Base-by-base conservation (phyloP, 805 yeast species). In the Candida anglica region DNA sequence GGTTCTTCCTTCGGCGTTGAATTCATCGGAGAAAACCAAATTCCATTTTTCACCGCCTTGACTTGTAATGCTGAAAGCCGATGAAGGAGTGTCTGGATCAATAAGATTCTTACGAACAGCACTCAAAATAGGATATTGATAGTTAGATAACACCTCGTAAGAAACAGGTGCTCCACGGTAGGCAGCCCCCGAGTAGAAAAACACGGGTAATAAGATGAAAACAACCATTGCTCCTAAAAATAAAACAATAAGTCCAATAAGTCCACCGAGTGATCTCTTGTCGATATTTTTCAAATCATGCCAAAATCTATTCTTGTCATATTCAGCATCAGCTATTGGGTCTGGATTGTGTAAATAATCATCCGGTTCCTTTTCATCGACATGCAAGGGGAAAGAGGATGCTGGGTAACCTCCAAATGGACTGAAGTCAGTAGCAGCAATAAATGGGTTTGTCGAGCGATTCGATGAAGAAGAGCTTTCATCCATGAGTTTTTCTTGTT, bases 361-460 rank as follows among this genome's bases (percentile, higher is more conserved):
- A 63, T 91, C 98, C 7, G 85, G 82, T 60, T 91, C 98, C 60
- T 86, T 86, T 47, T 91, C 98, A 39, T 91, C 96, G 43, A 93
- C 79, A 47, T 76, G 81, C 37, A 91, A 66, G 1, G 98, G 98
- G 64, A 91, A 91, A 4, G 87, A 79, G 13, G 88, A 71, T 6
- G 96, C 94, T 1, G 98, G 98, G 58, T 86, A 91, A 11, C 98
- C 98, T 33, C 98, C 98, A 63, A 91, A 91, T 3, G 98, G 98
- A 30, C 85, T 77, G 44, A 80, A 79, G 50, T 83, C 93, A n/a
- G 60, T 48, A 15, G 79, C 73, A 48, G 71, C 79, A 13, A 53
- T 45, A 30, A 63, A 58, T 5, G 66, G 66, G 37, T 52, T 55
- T 6, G 51, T 33, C 11, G 47, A 44, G 15, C 41, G 47, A 26